Evolutionary conservation across 2,329 filamentous ascomycete genomes (phyloP), one percentile per base, ranked within the genome.

Genomic region (Elsinoe perseae): DNA sequence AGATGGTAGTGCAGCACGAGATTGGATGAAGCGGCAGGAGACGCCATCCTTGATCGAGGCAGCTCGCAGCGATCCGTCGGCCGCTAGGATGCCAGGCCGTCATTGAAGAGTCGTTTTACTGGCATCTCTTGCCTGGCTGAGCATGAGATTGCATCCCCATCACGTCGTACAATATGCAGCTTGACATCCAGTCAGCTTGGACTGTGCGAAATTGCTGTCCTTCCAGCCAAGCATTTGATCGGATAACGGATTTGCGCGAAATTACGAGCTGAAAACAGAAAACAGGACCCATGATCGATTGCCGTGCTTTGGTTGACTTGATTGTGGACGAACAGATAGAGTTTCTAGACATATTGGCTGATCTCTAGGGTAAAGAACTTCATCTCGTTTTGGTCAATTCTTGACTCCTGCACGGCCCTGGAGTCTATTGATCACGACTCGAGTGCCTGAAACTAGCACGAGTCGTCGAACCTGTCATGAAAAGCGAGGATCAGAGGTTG

Each of bases 11-110:
- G 21, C 16, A 27, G n/a, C 21, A 48, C 21, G 44, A 50, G 23
- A 10, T 50, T 20, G 44, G 46, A 50, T 38, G 21, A 23, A 20
- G 18, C 20, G 30, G 48, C 18, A 52, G 16, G 16, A 20, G n/a
- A 20, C 12, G 28, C 28, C 16, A 20, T 6, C 23, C 27, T 16
- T 23, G 48, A 36, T 23, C n/a, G 16, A 30, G 30, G 48, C 28
- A 52, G 28, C 18, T 52, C 48, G 48, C 48, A 38, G 27, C 48
- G 48, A 52, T 52, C 48, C 48, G 48, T 38, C 48, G 14, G 48
- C 30, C 48, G 48, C 48, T 38, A 52, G 18, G 16, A 25, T 38
- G 48, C 20, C 48, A 36, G 48, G 32, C 18, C 25, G 44, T 9
- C 2, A 10, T n/a, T n/a, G n/a, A 30, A 16, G 4, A 50, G 28